A percentile compares a stretch with the other conserved stretches of the same genome.
These are phyloP conservation scores for Citrullus mucosospermus DNA, from an alignment of 306 rosid species.

Conservation along the genomic window DNA sequence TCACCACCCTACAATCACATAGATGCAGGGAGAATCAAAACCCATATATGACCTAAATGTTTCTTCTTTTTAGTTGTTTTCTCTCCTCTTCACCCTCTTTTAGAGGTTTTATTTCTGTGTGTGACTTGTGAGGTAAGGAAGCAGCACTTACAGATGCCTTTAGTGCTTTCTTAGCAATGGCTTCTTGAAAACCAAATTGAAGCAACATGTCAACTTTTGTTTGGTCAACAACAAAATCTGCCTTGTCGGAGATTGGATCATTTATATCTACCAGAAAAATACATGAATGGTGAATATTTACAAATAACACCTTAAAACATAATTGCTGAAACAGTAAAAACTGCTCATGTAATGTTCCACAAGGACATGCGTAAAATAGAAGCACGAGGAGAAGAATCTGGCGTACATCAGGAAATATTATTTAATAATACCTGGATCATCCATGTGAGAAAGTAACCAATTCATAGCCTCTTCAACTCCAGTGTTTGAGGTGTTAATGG, in stretches of 20 bases:
- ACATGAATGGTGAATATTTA: not conserved
- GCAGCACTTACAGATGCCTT: slow-evolving; percentile 55
- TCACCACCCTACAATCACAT: slow-evolving; percentile 51
- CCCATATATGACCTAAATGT: not conserved
- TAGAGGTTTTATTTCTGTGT: not conserved
- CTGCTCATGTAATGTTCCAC: not conserved
- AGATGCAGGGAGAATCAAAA: not conserved
- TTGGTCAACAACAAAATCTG: slow-evolving; percentile 48
- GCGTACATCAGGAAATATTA: not conserved
- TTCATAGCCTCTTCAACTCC: slow-evolving; percentile 98
- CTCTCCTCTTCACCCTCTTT: not conserved
- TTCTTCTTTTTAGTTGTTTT: not conserved
- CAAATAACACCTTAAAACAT: slow-evolving; percentile 1
- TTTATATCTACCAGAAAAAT: slow-evolving; percentile 45
- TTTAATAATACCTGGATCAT: slow-evolving; percentile 57
- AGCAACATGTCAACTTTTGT: slow-evolving; percentile 65
- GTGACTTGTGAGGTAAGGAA: not conserved
- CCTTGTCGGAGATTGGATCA: slow-evolving; percentile 44
- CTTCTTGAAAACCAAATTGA: slow-evolving; percentile 91
- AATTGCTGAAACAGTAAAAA: slow-evolving; percentile 3
- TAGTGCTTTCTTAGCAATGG: slow-evolving; percentile 62
- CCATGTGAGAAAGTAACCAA: slow-evolving; percentile 94
- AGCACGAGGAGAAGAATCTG: not conserved
- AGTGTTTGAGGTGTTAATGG: slow-evolving; percentile 63
- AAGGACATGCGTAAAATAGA: not conserved